Evolutionary conservation across 306 rosid genomes (phyloP), one percentile per base, ranked within the genome.

Genomic region (Lathyrus aphaca): DNA sequence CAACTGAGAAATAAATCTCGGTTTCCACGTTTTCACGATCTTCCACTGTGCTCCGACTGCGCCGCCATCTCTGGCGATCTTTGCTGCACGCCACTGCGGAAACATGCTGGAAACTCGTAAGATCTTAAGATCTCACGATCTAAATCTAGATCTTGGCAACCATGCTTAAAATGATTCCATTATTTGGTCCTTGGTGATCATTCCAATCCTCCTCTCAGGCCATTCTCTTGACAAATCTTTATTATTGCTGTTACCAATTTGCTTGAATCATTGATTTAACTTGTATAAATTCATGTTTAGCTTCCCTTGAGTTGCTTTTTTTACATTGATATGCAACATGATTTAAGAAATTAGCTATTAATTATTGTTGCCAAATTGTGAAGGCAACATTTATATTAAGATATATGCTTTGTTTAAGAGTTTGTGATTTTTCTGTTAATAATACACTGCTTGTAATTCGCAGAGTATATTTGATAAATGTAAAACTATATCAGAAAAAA

Each of bases 201-300:
- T 23, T 67, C 14, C n/a, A n/a, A n/a, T n/a, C 51, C 51, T 65
- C 64, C 56, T 65, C 15, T 32, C 17, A 55, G 23, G 67, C 49
- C 48, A 48, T 50, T 69, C 75, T 51, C 54, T 39, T 50, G 38
- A 59, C 43, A 48, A 10, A 48, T 35, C 35, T 40, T 65, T 16
- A 40, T 43, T 51, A 40, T 12, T 21, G 18, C 54, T 46, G 4
- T 71, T 25, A 12, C 23, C 62, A 12, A n/a, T 72, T 58, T 65
- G 29, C 70, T 38, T 48, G 40, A 27, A 45, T 64, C 50, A 44
- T 55, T 38, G 44, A 45, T 11, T 65, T 35, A 5, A 7, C 14
- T 14, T 74, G 37, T 14, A 38, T 42, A 51, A 48, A 16, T 58
- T 59, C 78, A 65, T 72, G 49, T 17, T 53, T 55, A 42, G 32